Evolutionary conservation across 1,284 basidiomycete species (phyloP).

Genomic region (Hymenochaete sp.): DNA sequence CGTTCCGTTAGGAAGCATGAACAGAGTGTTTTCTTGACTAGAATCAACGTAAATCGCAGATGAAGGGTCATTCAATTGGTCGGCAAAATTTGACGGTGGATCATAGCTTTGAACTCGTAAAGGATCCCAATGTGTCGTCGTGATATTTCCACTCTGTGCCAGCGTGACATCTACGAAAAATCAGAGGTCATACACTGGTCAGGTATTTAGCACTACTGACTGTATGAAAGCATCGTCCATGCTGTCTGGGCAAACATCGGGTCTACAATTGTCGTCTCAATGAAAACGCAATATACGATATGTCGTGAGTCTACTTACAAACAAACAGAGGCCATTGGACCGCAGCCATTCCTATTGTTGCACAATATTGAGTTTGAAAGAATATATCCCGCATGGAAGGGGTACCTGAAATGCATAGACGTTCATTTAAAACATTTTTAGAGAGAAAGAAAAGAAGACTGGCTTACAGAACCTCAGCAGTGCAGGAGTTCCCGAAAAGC

Average conservation of each 20-base stretch:
- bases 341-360: conserved; percentile 82
- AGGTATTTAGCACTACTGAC: conserved; percentile 35
- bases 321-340: conserved; percentile 91
- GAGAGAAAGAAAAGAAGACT: conserved; percentile 17
- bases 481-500: conserved; percentile 76
- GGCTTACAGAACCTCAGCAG: conserved; percentile 79
- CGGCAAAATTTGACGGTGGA: conserved; percentile 56
- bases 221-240: conserved; percentile 83
- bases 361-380: conserved; percentile 87
- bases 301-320: conserved; percentile 54
- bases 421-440: too few relatives aligned
- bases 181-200: conserved; percentile 12
- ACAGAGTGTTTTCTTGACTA: conserved; percentile 58
- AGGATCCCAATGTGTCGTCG: conserved; percentile 55
- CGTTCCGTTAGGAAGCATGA: conserved; percentile 56
- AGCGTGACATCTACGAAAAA: conserved; percentile 61
- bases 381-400: conserved; percentile 90
- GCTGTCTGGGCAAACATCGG: conserved; percentile 78
- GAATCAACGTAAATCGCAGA: conserved; percentile 77
- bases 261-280: conserved; percentile 39
- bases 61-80: conserved; percentile 59
- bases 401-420: conserved; percentile 51
- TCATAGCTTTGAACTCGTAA: conserved; percentile 50
- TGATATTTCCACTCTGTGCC: conserved; percentile 37
- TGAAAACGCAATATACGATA: conserved; percentile 16